Percentiles rank a stretch among this genome's conserved stretches.
Conservation (phyloP, 164 flowering plant species). For the Cinnamomum micranthum region DNA sequence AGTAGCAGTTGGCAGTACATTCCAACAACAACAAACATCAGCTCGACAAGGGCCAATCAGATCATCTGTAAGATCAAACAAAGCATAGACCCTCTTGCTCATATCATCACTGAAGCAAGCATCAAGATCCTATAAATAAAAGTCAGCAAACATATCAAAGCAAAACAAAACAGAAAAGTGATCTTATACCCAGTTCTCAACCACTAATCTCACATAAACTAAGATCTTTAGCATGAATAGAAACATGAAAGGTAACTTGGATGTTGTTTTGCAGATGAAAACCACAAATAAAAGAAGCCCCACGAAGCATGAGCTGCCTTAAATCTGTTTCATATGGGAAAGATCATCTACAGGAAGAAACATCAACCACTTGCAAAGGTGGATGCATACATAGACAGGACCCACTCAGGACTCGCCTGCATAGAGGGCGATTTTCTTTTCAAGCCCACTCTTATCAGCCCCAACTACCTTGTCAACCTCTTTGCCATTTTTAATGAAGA, state of each 20-base stretch:
- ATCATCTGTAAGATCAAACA: too few relatives aligned
- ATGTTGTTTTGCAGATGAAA: neutral
- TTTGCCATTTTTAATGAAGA: conserved; percentile 48
- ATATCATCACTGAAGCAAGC: too few relatives aligned
- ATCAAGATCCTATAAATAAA: neutral
- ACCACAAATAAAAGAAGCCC: too few relatives aligned
- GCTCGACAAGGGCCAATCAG: too few relatives aligned
- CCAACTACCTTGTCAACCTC: conserved; percentile 63
- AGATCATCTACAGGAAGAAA: neutral
- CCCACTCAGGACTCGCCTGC: conserved; percentile 26
- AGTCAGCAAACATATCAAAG: neutral
- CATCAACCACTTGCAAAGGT: neutral
- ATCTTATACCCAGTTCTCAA: neutral
- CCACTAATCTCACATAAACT: neutral
- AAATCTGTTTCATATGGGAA: too few relatives aligned
- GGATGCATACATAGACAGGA: neutral
- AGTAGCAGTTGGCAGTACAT: too few relatives aligned
- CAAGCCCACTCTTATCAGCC: conserved; percentile 55
- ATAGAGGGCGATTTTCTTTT: conserved; percentile 49
- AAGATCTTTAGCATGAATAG: neutral
- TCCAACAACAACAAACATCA: too few relatives aligned
- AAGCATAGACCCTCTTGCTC: too few relatives aligned
- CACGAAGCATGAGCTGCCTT: too few relatives aligned
- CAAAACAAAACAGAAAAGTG: neutral
- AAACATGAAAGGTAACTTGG: neutral